Conservation (phyloP, 2,329 filamentous ascomycete genomes). For the Epichloe coenophiala region DNA sequence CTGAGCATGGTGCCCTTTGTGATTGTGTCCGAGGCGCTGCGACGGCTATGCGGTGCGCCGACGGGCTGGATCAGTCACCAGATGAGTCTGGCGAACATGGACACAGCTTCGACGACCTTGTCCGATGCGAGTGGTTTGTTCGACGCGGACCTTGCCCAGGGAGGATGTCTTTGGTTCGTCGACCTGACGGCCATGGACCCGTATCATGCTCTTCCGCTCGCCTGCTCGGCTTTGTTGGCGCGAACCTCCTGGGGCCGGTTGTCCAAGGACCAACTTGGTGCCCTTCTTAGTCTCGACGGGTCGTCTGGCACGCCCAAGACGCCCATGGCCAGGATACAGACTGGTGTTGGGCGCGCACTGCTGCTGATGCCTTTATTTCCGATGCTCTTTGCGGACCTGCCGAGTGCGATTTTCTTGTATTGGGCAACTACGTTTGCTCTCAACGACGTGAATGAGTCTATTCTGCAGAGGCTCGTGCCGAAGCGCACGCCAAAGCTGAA, state of each 20-base stretch:
- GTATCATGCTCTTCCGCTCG: conserved; percentile 31
- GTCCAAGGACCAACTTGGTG: conserved; percentile 14
- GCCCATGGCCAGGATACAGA: conserved; percentile 12
- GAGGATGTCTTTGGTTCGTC: conserved; percentile 41
- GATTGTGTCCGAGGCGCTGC: conserved; percentile 34
- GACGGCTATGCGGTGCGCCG: conserved; percentile 28
- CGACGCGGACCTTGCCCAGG: conserved; percentile 29
- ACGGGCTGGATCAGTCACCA: conserved; percentile 17
- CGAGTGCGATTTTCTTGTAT: conserved; percentile 28
- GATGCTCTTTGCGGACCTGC: conserved; percentile 21
- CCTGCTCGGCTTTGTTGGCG: conserved; percentile 19
- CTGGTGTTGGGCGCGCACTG: conserved; percentile 16
- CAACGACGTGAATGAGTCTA: conserved; percentile 18
- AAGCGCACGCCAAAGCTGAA: conserved; percentile 9
- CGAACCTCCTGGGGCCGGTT: conserved; percentile 17
- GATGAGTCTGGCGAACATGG: conserved; percentile 15
- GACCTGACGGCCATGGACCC: conserved; percentile 40
- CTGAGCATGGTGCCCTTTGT: conserved; percentile 35
- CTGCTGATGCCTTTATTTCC: conserved; percentile 22
- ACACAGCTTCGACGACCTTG: conserved; percentile 11
- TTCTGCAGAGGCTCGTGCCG: conserved; percentile 14
- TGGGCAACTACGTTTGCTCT: conserved; percentile 24
- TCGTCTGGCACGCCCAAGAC: conserved; percentile 7
- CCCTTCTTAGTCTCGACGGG: conserved; percentile 12
- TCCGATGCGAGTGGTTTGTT: conserved; percentile 14